Evolutionary conservation across 164 flowering plant species (phyloP), one percentile per base, ranked within the genome.

Genomic region (Cinnamomum chago): DNA sequence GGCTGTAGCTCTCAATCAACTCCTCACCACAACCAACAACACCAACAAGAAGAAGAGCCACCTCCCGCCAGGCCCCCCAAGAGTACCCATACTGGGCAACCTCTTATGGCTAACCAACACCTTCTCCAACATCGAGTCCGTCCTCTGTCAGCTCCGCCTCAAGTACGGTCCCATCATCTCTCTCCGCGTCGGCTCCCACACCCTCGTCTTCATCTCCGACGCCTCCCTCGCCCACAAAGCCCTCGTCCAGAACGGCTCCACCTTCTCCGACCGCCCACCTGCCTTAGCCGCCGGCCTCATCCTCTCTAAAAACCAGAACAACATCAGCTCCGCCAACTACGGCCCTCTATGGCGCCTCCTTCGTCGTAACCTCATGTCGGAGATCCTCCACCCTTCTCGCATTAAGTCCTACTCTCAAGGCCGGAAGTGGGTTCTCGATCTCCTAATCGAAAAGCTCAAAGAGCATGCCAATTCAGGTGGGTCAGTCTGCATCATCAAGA

Each of bases 11-110:
- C 33, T 50, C 60, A n/a, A n/a, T 1, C 22, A 17, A 60, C 25
- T 70, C 33, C 9, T 58, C 62, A 4, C 18, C 60, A 17, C 60
- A 20, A 22, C 58, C 30, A 11, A 2, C 4, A 9, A 50, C 27
- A 30, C 70, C 20, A 13, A 14, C 6, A 6, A 35, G 47, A 35
- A 35, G 9, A 35, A 35, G 47, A 68, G 13, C n/a, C 27, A 62
- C 30, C 86, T 85, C 24, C 90, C 86, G 2, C 92, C 92, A 2
- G 85, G 87, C n/a, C 88, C 91, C 2, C 68, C 65, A 5, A 35
- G 67, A 15, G 6, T 83, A 2, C 84, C 86, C 14, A 27, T 87
- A 58, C 60, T 85, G 51, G 78, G 82, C 58, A 77, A 65, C 78
- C 65, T 87, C 35, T 70, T 70, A 62, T 76, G 75, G 84, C 73